Base-by-base conservation (phyloP, 306 rosid species). In the Citrullus amarus region DNA sequence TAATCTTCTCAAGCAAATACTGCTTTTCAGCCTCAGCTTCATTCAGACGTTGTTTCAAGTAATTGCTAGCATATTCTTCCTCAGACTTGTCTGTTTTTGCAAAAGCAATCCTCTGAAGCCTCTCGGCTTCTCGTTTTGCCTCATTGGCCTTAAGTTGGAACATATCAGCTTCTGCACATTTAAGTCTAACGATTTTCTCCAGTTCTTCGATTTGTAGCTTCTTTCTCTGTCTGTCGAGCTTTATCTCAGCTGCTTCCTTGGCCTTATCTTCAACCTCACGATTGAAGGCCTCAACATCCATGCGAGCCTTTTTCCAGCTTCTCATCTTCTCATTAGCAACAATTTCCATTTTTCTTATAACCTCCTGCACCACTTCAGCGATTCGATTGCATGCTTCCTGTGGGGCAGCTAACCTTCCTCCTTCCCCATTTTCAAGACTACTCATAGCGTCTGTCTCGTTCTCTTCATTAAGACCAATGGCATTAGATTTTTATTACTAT, bases 241-340 rank as follows among this genome's bases (percentile, higher is more conserved):
- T 96, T 77, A 92, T 91, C 36, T 92, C 98, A 28, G 89, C 83
- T 3, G 90, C 98, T 85, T 92, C 98, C 87, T 92, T 91, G 53
- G 87, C 90, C 85, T 92, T 96, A 80, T 92, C 97, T 68, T 91
- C 93, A 73, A 96, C 86, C 81, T 92, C 99, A 44, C 91, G 92
- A 51, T 96, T 96, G 81, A 94, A 92, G 70, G 91, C 84, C 43
- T 91, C 98, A 25, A 96, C 89, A 76, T 97, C 91, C 91, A 88
- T 25, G 48, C 93, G 97, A 76, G 98, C 91, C 88, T 92, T 95
- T 88, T 91, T 92, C 87, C 87, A 88, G 93, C 92, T 92, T 80
- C 96, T 90, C 97, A 91, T 81, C 90, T 95, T 95, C 89, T 95
- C 99, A 53, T 95, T 96, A 25, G 99, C 99, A n/a, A 95, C 97